A percentile compares a stretch with the other conserved stretches of the same genome.
phyloP scores from a whole-genome alignment of 2,329 filamentous ascomycete species.

The Aspergillus brunneoviolaceus region DNA sequence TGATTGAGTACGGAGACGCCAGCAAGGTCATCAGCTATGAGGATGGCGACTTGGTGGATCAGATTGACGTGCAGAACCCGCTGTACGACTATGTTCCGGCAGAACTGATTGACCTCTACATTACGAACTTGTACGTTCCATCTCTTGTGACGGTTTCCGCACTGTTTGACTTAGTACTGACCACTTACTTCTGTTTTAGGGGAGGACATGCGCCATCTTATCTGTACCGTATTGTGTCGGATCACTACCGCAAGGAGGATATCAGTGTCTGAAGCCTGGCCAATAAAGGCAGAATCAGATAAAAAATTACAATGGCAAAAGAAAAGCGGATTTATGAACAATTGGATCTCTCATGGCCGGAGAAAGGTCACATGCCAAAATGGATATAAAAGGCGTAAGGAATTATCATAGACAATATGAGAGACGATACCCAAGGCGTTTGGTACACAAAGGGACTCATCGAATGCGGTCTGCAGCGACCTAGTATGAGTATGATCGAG shows the following conservation, averaged over 20 bases:
- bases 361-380: background rate
- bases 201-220: constrained; percentile 65
- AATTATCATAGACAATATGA: constrained; percentile 16
- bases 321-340: constrained; percentile 1
- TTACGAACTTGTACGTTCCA: constrained; percentile 72
- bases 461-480: too few species aligned
- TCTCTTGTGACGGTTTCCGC: background rate
- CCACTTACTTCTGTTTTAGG: constrained; percentile 32
- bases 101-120: constrained; percentile 61
- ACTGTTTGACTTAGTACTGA: background rate
- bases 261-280: constrained; percentile 46
- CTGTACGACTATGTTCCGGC: constrained; percentile 79
- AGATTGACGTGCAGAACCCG: constrained; percentile 74
- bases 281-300: background rate
- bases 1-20: constrained; percentile 85
- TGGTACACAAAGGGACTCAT: background rate
- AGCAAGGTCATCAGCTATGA: constrained; percentile 73
- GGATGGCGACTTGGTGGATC: constrained; percentile 75
- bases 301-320: constrained; percentile 18
- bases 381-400: constrained; percentile 11
- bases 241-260: constrained; percentile 65
- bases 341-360: background rate
- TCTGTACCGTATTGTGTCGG: constrained; percentile 64
- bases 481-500: too few species aligned
- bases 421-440: constrained; percentile 15